Conservation (phyloP, 176 grass and related monocot genomes). For the Poa pratensis region DNA sequence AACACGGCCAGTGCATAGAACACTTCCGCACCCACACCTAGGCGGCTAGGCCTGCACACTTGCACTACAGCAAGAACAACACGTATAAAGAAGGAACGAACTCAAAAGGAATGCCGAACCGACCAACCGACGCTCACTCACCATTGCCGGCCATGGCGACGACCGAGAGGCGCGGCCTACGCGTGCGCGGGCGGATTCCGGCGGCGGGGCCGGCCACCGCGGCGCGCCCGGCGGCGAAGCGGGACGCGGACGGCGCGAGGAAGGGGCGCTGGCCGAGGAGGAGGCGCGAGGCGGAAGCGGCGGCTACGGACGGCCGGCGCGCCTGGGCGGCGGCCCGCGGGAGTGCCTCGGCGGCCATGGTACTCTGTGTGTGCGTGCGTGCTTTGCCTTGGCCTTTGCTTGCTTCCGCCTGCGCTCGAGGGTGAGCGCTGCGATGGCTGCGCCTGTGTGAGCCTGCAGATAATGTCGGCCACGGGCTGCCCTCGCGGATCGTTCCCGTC, state of each 20-base stretch:
- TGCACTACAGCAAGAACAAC: not conserved
- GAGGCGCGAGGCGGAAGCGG: conserved; percentile 52
- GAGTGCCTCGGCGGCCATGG: conserved; percentile 71
- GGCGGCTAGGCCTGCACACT: not conserved
- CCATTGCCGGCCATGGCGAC: conserved; percentile 79
- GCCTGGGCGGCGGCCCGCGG: conserved; percentile 42
- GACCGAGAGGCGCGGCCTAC: conserved; percentile 60
- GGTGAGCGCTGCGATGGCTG: conserved; percentile 16
- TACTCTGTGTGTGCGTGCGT: not conserved
- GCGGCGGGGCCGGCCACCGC: conserved; percentile 47
- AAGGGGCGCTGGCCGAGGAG: conserved; percentile 66
- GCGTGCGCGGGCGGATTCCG: conserved; percentile 45
- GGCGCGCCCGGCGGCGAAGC: conserved; percentile 41
- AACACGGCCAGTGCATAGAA: conserved; percentile 34
- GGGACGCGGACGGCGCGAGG: conserved; percentile 41
- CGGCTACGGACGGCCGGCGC: conserved; percentile 44
- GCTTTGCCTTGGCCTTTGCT: not conserved
- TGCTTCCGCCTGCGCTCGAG: conserved; percentile 35
- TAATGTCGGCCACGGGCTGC: conserved; percentile 46
- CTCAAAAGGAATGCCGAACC: not conserved
- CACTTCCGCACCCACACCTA: not conserved
- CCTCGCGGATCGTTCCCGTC: conserved; percentile 41
- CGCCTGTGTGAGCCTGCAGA: conserved; percentile 36
- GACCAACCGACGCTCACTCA: conserved; percentile 19
- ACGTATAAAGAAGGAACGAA: not conserved